Evolutionary conservation across 768 basidiomycete species (phyloP), one percentile per base, ranked within the genome.

Genomic region (Trametes elegans): DNA sequence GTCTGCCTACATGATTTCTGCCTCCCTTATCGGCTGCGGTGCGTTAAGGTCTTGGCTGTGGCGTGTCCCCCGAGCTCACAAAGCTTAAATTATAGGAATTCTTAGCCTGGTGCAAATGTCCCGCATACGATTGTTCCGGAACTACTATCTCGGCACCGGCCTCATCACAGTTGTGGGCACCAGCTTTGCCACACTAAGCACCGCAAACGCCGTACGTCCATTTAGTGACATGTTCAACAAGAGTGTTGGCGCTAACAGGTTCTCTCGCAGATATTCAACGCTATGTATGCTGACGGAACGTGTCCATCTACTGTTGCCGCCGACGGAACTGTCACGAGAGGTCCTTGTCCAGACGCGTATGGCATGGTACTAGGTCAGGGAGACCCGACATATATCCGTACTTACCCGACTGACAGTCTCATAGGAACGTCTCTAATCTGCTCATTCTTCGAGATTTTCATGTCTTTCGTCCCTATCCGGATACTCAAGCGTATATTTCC

Each of bases 21-120:
- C 90, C 0, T 86, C 85, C 2, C 74, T 93, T 46, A 91, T 91
- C 62, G 81, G 84, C n/a, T 88, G 83, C 63, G 87, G 87, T 85
- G 52, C 21, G 82, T 73, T n/a, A n/a, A 21, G n/a, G n/a, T n/a
- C 26, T 5, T 32, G 2, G n/a, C 18, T 18, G 10, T 10, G 14
- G 18, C 7, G 1, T 18, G 8, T 28, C 7, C 9, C 10, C 4
- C 6, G 19, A 1, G 21, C 19, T 32, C 10, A 32, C 14, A 26
- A 1, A 19, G 19, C 10, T 2, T 5, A 23, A 24, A 7, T 41
- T 16, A 31, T 48, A 88, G 87, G 88, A 0, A 86, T 90, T 27
- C 64, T 90, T 27, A 88, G 87, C 66, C 70, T 87, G 21, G 79
- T 93, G 3, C 91, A 93, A 62, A 88, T 93, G 81, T 88, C 87